A percentile compares a stretch with the other conserved stretches of the same genome.
Evolutionary conservation across 805 yeast species (phyloP).

Genomic region (Candida silvicultrix): DNA sequence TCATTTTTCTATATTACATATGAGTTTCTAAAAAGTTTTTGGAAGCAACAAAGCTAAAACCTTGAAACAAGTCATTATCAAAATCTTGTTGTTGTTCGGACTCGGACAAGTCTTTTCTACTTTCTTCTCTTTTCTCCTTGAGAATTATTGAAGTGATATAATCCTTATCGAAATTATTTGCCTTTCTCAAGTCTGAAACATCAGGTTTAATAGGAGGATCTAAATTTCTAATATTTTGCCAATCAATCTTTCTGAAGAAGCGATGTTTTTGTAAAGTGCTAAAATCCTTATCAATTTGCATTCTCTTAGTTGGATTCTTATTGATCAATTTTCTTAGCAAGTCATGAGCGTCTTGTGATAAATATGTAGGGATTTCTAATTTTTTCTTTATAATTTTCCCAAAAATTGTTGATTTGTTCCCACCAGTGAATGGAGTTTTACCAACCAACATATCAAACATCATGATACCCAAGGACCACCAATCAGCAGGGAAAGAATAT

Average conservation of each 20-base stretch:
- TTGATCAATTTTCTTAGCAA: conserved; percentile 57
- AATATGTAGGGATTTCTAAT: conserved; percentile 57
- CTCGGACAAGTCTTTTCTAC: no score
- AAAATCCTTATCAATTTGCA: conserved; percentile 44
- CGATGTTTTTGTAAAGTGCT: conserved; percentile 49
- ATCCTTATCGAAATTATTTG: conserved; percentile 74
- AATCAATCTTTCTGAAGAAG: conserved; percentile 70
- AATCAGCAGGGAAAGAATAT: conserved; percentile 77
- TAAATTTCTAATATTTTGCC: conserved; percentile 44
- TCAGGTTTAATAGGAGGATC: conserved; percentile 75
- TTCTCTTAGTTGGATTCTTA: conserved; percentile 61
- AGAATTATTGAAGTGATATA: conserved; percentile 52
- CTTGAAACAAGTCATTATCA: conserved; percentile 28
- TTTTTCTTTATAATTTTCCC: conserved; percentile 63
- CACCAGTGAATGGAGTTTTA: conserved; percentile 79
- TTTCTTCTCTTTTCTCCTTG: background rate
- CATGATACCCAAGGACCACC: conserved; percentile 90
- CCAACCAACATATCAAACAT: conserved; percentile 75
- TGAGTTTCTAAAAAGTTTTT: conserved; percentile 28
- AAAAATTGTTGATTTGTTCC: conserved; percentile 59
- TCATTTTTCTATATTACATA: no score
- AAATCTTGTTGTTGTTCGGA: background rate
- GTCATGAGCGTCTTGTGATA: conserved; percentile 73
- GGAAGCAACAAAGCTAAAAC: conserved; percentile 40
- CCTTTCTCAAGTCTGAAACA: conserved; percentile 66